Evolutionary conservation across 2,329 filamentous ascomycete species (phyloP), one percentile per base, ranked within the genome.

Genomic region (Colletotrichum spaethianum): DNA sequence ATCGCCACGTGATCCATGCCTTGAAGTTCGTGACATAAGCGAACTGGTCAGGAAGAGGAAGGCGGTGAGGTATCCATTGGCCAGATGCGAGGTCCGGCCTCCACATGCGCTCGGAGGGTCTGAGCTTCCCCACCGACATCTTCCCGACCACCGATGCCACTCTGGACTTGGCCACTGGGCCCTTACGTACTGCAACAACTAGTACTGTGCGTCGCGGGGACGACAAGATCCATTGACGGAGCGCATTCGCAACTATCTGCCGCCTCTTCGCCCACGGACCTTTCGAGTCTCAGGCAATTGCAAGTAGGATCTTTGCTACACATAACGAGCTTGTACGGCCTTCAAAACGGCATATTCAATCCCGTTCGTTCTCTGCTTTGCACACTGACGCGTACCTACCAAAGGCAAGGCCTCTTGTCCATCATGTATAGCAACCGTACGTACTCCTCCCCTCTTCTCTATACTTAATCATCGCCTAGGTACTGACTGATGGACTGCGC

Each of bases 361-460:
- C 40, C 12, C n/a, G 36, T 44, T 5, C 36, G 50, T 44, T 40
- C 40, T 14, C 20, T 55, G 26, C 38, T 50, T 31, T 26, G 20
- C 60, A 16, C 46, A 33, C 60, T 62, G 44, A 42, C 40, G 38
- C 20, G 7, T 52, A 50, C 36, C n/a, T 12, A 57, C 50, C 14
- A 28, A 31, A 67, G 40, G 40, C 31, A 12, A 62, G 42, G 26
- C 18, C 16, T n/a, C 26, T 31, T 9, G 28, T 14, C 52, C 57
- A 74, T 38, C 61, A 78, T 78, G 77, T 76, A 78, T 56, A 77
- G 67, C 59, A 77, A 80, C 70, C 81, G 83, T 83, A 76, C 73
- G 81, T 65, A 40, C 9, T 0, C 20, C 16, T n/a, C 23, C 2
- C 12, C 16, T 6, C 40, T 26, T 16, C 26, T 36, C 16, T 31